Conservation (phyloP, 2,329 filamentous ascomycete genomes). For the Neoscytalidium dimidiatum region DNA sequence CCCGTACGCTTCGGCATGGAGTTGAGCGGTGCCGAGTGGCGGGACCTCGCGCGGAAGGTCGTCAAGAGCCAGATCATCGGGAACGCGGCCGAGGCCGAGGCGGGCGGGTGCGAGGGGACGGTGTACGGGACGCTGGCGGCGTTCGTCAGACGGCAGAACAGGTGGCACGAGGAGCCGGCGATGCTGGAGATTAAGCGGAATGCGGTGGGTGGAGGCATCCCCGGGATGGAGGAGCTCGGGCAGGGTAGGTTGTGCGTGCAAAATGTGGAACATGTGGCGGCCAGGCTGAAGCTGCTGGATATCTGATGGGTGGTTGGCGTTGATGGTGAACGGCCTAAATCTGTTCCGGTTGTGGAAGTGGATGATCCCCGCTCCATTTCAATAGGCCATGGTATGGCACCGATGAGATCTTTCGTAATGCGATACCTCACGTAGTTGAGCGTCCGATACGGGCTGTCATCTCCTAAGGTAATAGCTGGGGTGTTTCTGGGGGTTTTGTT, state of each 20-base stretch:
- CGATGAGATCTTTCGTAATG: neutral
- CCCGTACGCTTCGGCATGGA: constrained; percentile 47
- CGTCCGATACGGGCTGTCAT: too few species aligned
- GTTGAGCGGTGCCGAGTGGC: constrained; percentile 48
- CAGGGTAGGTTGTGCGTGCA: constrained; percentile 8
- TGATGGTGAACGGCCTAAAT: neutral
- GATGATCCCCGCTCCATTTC: neutral
- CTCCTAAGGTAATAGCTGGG: too few species aligned
- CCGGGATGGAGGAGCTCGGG: neutral
- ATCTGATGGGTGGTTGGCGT: neutral
- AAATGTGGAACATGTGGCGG: constrained; percentile 4
- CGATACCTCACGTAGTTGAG: neutral
- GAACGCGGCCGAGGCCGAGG: constrained; percentile 13
- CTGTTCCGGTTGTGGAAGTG: neutral
- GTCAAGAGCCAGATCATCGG: constrained; percentile 47
- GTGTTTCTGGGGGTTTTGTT: too few species aligned
- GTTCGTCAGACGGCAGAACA: constrained; percentile 44
- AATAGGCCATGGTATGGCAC: neutral
- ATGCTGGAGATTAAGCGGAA: constrained; percentile 3
- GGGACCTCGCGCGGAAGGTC: constrained; percentile 45
- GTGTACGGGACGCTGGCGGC: constrained; percentile 39
- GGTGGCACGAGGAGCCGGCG: constrained; percentile 38
- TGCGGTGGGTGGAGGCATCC: neutral
- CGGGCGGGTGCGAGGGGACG: constrained; percentile 28
- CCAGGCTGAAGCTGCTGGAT: neutral